Conservation (phyloP, 371 early-diverging fungal species). For the Rhizopus sp. region DNA sequence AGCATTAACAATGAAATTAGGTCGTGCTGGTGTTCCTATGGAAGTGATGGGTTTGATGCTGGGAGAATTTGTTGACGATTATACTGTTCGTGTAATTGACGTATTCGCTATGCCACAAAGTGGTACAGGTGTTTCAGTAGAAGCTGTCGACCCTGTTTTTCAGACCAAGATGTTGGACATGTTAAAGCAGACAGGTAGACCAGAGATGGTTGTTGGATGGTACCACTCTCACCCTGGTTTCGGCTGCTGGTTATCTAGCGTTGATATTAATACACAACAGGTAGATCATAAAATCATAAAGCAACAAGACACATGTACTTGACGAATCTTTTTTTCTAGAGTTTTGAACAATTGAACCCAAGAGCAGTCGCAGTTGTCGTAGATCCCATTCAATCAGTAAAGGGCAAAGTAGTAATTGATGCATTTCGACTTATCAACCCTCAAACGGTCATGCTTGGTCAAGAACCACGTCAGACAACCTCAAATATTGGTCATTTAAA, state of each 20-base stretch:
- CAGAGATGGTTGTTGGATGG: constrained; percentile 99
- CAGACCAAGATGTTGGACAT: constrained; percentile 99
- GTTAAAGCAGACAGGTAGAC: constrained; percentile 99
- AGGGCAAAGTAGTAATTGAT: constrained; percentile 99
- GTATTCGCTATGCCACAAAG: constrained; percentile 99
- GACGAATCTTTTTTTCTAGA: constrained; percentile 37
- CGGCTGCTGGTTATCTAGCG: constrained; percentile 99
- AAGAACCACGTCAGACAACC: constrained; percentile 99
- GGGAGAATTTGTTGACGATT: constrained; percentile 99
- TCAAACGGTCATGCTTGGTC: constrained; percentile 84
- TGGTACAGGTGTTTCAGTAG: constrained; percentile 99
- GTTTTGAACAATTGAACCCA: constrained; percentile 96
- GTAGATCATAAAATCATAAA: constrained; percentile 35
- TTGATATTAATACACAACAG: constrained; percentile 99
- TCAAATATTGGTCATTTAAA: constrained; percentile 99
- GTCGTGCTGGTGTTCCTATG: constrained; percentile 99
- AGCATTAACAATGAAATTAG: constrained; percentile 40
- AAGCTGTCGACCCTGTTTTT: constrained; percentile 99
- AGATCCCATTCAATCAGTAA: constrained; percentile 99
- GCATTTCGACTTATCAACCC: constrained; percentile 99
- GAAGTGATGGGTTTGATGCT: constrained; percentile 99
- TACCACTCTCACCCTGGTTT: constrained; percentile 99
- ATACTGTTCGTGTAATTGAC: constrained; percentile 99
- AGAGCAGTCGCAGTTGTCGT: constrained; percentile 99
- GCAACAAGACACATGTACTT: not conserved